phyloP scores from a whole-genome alignment of 352 stramenopile genomes.

The Globisporangium emineosum region DNA sequence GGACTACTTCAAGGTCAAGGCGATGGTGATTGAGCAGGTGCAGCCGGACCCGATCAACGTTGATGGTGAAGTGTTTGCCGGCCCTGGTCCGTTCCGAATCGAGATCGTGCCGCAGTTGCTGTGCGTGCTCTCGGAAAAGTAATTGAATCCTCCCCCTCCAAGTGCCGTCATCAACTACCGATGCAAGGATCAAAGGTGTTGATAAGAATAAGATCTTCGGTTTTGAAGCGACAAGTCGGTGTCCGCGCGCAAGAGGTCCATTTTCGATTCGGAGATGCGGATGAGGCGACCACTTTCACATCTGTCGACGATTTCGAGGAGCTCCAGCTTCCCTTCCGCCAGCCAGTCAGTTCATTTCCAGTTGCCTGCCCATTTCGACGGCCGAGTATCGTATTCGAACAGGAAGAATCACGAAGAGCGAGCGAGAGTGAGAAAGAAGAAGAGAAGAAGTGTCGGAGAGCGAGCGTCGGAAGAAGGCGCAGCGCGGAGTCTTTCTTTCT shows the following conservation, averaged over 20 bases:
- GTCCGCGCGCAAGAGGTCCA: neutral
- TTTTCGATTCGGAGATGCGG: neutral
- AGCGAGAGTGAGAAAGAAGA: neutral
- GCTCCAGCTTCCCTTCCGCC: too few relatives aligned
- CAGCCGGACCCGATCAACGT: constrained; percentile 68
- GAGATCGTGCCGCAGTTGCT: constrained; percentile 71
- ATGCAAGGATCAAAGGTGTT: too few relatives aligned
- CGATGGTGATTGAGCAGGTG: constrained; percentile 65
- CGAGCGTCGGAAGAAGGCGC: constrained; percentile 11
- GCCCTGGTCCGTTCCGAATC: constrained; percentile 62
- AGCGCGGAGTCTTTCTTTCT: neutral
- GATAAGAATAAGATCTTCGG: neutral
- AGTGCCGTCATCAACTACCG: neutral
- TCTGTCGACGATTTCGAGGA: too few relatives aligned
- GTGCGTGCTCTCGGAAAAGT: constrained; percentile 78
- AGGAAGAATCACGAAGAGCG: neutral
- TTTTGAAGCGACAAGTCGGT: neutral
- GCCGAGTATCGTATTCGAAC: neutral
- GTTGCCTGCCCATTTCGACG: neutral
- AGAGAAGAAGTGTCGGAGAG: neutral
- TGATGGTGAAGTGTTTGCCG: constrained; percentile 68
- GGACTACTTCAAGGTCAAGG: constrained; percentile 78
- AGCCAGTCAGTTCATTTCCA: neutral
- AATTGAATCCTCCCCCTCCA: constrained; percentile 8
- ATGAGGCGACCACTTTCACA: too few relatives aligned